These are phyloP conservation scores for Euphorbia lathyris DNA, from an alignment of 345 rosid genomes.

Conservation along the genomic window DNA sequence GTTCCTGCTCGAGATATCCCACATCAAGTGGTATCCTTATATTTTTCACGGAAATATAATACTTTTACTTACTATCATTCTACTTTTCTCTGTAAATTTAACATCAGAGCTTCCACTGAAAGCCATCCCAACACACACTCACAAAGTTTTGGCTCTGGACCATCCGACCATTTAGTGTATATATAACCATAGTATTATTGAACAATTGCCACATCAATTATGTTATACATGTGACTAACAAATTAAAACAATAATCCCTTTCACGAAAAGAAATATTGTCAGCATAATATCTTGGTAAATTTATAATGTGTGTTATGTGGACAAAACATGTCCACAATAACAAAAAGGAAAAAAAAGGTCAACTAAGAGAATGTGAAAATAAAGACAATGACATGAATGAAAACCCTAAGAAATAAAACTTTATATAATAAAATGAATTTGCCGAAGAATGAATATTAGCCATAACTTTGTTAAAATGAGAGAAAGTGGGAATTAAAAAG, in stretches of 20 bases:
- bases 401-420: not conserved
- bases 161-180: too few relatives aligned
- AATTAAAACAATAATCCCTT: too few relatives aligned
- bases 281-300: not conserved
- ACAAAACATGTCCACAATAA: not conserved
- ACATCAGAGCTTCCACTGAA: too few relatives aligned
- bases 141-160: too few relatives aligned
- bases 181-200: too few relatives aligned
- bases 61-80: too few relatives aligned
- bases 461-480: slow-evolving; percentile 26
- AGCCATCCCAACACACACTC: too few relatives aligned
- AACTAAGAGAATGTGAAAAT: slow-evolving; percentile 1
- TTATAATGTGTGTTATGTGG: not conserved
- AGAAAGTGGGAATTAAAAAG: slow-evolving; percentile 5
- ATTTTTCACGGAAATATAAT: too few relatives aligned
- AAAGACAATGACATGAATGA: not conserved
- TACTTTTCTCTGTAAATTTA: too few relatives aligned
- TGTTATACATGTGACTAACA: not conserved
- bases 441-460: slow-evolving; percentile 33
- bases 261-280: too few relatives aligned
- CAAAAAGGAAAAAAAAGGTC: not conserved
- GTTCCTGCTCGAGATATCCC: too few relatives aligned
- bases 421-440: slow-evolving; percentile 6
- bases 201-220: not conserved
- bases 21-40: too few relatives aligned